These are phyloP conservation scores for Phytopythium litorale DNA, from an alignment of 352 stramenopile species.

Conservation along the genomic window DNA sequence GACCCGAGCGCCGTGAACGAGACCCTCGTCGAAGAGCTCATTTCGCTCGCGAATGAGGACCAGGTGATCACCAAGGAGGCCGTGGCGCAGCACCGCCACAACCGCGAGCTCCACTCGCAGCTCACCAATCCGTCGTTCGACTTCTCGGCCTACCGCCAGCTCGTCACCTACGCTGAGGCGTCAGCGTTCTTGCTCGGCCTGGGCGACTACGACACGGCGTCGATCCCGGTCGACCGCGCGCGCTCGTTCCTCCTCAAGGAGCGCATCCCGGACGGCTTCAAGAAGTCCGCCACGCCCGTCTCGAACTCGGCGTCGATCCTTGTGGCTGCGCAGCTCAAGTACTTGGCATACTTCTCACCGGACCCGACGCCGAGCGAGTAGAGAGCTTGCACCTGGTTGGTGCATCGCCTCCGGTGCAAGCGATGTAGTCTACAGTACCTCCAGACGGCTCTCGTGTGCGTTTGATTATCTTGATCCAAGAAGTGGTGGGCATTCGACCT, in stretches of 20 bases:
- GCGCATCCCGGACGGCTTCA: constrained; percentile 38
- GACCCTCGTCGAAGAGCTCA: constrained; percentile 35
- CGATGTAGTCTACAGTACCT: too few relatives aligned
- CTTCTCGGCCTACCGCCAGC: constrained; percentile 38
- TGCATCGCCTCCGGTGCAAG: too few relatives aligned
- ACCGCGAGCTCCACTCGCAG: constrained; percentile 35
- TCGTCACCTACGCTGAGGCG: constrained; percentile 43
- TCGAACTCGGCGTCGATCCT: constrained; percentile 31
- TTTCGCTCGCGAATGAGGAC: constrained; percentile 29
- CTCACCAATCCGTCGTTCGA: constrained; percentile 33
- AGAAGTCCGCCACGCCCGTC: constrained; percentile 28
- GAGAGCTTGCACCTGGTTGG: too few relatives aligned
- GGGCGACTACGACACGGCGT: constrained; percentile 30
- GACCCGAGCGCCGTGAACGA: constrained; percentile 40
- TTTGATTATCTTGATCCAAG: too few relatives aligned
- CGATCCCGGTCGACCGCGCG: constrained; percentile 41
- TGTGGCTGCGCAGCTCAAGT: constrained; percentile 40
- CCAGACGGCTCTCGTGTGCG: too few relatives aligned
- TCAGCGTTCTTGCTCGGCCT: constrained; percentile 42
- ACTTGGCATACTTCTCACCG: neutral
- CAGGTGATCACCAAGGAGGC: constrained; percentile 31
- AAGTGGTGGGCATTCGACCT: too few relatives aligned
- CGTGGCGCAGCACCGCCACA: constrained; percentile 35
- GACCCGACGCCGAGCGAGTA: neutral
- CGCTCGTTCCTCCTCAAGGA: constrained; percentile 47